Evolutionary conservation across 345 rosid species (phyloP).

Genomic region (Anacardium occidentale): DNA sequence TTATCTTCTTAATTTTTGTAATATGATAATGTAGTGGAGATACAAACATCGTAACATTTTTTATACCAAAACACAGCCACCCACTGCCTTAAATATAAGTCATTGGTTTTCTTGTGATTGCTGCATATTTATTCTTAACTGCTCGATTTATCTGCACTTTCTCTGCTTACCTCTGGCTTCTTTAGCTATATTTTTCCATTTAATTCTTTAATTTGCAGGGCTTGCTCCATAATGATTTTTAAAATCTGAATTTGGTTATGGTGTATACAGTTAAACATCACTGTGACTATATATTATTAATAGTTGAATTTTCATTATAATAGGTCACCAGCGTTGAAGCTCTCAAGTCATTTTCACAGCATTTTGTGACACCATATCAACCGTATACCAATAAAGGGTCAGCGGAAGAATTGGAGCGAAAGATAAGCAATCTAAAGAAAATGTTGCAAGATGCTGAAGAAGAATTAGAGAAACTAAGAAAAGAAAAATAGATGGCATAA

Average conservation of each 20-base stretch:
- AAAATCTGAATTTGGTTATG: neutral
- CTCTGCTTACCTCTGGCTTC: neutral
- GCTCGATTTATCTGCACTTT: neutral
- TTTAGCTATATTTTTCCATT: neutral
- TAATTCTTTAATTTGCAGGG: neutral
- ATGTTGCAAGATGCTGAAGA: conserved; percentile 69
- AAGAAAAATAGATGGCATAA: conserved; percentile 53
- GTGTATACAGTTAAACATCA: neutral
- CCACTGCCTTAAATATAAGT: no score
- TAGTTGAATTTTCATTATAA: conserved; percentile 10
- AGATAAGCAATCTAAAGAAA: conserved; percentile 46
- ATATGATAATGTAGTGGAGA: neutral
- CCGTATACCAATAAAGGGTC: conserved; percentile 40
- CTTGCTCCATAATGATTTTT: neutral
- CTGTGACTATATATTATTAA: neutral
- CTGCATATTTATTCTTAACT: no score
- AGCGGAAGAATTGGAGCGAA: conserved; percentile 58
- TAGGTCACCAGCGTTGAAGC: conserved; percentile 97
- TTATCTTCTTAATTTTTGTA: neutral
- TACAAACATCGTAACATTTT: neutral
- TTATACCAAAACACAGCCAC: neutral
- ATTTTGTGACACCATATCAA: conserved; percentile 61
- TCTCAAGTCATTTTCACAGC: conserved; percentile 65
- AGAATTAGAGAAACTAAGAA: conserved; percentile 58
- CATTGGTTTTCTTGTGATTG: no score